Evolutionary conservation across 202 grass and related monocot species (phyloP), one percentile per base, ranked within the genome.

Genomic region (Musa balbisiana): DNA sequence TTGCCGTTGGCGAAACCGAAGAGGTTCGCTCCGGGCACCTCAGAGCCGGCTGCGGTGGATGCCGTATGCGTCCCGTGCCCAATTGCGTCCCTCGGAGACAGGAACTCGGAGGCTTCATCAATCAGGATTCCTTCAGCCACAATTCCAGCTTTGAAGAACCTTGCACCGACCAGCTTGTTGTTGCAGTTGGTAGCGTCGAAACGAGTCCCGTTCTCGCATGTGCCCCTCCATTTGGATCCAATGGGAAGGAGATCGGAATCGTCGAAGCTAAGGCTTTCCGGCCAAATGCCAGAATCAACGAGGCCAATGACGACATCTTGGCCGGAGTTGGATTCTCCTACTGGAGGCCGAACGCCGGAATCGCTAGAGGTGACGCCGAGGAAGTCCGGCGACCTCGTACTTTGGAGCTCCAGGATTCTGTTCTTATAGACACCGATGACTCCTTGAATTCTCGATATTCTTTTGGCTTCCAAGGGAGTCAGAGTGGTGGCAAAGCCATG

Each of bases 151-250:
- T 0, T 11, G 78, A 88, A 86, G 62, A 62, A 76, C 64, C 80
- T 78, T 62, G 82, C 90, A 55, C 90, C 90, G 9, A 92, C 72
- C 0, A 92, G 65, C 77, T 87, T 89, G 74, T 85, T 83, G 79
- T 87, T 92, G 82, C 90, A 89, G 24, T 73, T 16, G 77, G 24
- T 83, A 1, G 71, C 51, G 59, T 76, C 69, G 82, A 92, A 92
- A 3, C 80, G 52, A 19, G 52, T 49, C 52, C 84, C 80, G 11
- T 43, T 52, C 64, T 70, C 80, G 79, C 87, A 89, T 56, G 60
- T 11, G 9, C 86, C 90, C 51, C 15, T 64, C 90, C 86, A 92
- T 2, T 11, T 71, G 2, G 53, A 0, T 1, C 68, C 73, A 11
- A 89, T 76, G 2, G 87, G 82, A 11, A 67, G 55, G 17, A 89